These are phyloP conservation scores for Penicillium sp. DNA, from an alignment of 2,329 filamentous ascomycete genomes.

Conservation along the genomic window DNA sequence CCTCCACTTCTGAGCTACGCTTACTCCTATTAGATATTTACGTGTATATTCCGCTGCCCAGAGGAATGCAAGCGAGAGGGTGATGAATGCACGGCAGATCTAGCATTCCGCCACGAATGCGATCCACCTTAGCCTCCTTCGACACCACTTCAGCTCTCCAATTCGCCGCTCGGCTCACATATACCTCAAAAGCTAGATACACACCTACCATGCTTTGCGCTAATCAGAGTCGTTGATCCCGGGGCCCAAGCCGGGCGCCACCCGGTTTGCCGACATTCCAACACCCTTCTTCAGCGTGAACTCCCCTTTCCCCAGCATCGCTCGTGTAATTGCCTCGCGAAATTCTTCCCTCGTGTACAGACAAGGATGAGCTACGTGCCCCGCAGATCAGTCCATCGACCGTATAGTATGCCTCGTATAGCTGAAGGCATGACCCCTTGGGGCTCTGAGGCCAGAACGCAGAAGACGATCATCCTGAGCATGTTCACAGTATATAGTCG, in stretches of 20 bases:
- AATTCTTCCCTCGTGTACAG: conserved; percentile 4
- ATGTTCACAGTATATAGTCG: conserved; percentile 12
- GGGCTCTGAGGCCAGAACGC: neutral
- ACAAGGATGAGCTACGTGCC: conserved; percentile 11
- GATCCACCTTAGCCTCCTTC: neutral
- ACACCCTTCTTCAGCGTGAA: neutral
- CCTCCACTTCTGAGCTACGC: neutral
- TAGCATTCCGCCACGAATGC: conserved; percentile 10
- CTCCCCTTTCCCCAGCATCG: conserved; percentile 5
- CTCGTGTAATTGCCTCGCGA: neutral
- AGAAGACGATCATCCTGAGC: conserved; percentile 7
- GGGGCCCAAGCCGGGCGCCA: neutral
- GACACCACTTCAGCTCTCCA: neutral
- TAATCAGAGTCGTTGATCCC: neutral
- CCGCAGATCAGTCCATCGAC: neutral
- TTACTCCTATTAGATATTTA: neutral
- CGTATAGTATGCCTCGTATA: neutral
- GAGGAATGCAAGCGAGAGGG: conserved; percentile 13
- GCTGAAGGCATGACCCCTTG: conserved; percentile 1
- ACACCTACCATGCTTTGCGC: neutral
- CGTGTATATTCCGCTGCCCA: neutral
- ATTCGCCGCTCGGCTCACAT: neutral
- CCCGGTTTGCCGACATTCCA: conserved; percentile 9
- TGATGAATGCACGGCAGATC: conserved; percentile 10
- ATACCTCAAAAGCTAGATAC: neutral